Evolutionary conservation across 805 yeast genomes (phyloP), one percentile per base, ranked within the genome.

Genomic region (Brettanomyces custersianus): DNA sequence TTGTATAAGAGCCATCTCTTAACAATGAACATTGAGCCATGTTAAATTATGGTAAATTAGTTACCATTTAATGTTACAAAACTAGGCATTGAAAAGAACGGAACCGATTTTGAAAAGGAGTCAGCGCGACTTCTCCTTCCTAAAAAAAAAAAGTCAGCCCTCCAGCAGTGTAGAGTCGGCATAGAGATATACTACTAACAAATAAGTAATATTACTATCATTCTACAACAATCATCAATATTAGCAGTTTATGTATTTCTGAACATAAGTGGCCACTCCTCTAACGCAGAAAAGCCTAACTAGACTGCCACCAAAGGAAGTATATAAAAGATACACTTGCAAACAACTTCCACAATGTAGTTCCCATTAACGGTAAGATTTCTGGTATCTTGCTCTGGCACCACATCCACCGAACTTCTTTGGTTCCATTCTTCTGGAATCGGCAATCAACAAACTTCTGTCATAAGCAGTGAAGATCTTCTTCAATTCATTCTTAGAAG

Each of bases 391-490:
- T 67, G 98, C 92, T 79, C 98, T 92, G 76, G 98, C 98, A 85
- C 98, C 98, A 73, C 94, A 95, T 80, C 98, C 98, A 80, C 98
- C 98, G 79, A 92, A 92, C 80, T 92, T 92, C 96, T 92, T 92
- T 81, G 98, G 98, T 80, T 92, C 98, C 82, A 88, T 81, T 82
- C 95, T 90, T 84, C 98, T 87, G 61, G 96, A 77, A 72, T 92
- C 98, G 62, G 98, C 97, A 70, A 92, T 92, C 75, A 92, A 82
- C 69, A 92, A 82, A 69, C 97, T 86, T 80, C 95, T 88, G 90
- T 92, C 98, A 81, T 88, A 94, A 62, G 95, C 65, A 54, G 90
- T 78, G 75, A 88, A 86, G 61, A 94, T 81, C 77, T 87, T 88
- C 94, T 92, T 92, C 70, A 92, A 81, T 77, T 90, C 97, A 77